These are phyloP conservation scores for Didymella arachidicola DNA, from an alignment of 2,329 filamentous ascomycete genomes.

Conservation along the genomic window DNA sequence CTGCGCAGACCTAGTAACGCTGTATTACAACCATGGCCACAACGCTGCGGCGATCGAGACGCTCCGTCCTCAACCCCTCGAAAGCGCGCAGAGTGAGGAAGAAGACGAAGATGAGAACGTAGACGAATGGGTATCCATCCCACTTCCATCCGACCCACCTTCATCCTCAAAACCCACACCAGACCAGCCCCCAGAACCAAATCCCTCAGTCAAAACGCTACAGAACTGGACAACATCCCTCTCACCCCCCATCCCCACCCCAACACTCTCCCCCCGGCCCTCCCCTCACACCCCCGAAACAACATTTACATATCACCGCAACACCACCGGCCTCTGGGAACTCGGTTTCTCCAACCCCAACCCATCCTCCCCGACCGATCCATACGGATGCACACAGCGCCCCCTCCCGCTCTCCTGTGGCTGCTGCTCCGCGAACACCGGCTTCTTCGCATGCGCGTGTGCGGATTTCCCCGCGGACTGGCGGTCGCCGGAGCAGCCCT, in stretches of 20 bases:
- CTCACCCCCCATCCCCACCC: background rate
- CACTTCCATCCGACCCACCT: too few relatives aligned
- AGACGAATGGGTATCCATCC: background rate
- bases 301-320: background rate
- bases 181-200: too few relatives aligned
- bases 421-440: background rate
- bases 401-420: background rate
- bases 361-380: background rate
- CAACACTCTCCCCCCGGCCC: too few relatives aligned
- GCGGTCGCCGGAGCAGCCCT: background rate
- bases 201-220: too few relatives aligned
- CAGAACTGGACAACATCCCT: background rate
- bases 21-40: conserved; percentile 1
- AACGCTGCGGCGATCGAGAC: background rate
- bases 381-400: background rate
- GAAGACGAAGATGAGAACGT: background rate
- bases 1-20: background rate
- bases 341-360: background rate
- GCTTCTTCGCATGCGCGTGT: background rate
- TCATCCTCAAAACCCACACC: too few relatives aligned
- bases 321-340: background rate
- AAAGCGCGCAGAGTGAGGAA: background rate
- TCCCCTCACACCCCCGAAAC: background rate
- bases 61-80: background rate
- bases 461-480: background rate